A percentile compares a stretch with the other conserved stretches of the same genome.
Conservation (phyloP, 106 monocot species). For the Apostasia shenzhenica region DNA sequence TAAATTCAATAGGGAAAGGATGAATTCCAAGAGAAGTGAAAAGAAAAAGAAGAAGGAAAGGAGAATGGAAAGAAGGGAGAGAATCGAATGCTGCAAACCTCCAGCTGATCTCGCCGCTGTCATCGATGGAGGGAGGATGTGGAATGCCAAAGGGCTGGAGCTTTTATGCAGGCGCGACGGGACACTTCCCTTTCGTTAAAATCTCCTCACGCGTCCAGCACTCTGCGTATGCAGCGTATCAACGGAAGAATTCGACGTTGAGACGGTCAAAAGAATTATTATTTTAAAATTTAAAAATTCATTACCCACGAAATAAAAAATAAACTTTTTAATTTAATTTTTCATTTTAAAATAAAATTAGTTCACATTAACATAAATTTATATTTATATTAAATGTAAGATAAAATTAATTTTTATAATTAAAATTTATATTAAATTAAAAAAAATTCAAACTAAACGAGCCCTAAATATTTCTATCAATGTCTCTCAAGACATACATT, state of each 20-base stretch:
- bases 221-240: neutral
- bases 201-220: neutral
- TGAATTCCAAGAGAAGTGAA: neutral
- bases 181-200: too few relatives aligned
- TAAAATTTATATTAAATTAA: too few relatives aligned
- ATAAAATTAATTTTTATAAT: too few relatives aligned
- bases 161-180: neutral
- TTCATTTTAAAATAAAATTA: too few relatives aligned
- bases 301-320: too few relatives aligned
- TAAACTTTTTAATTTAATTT: neutral
- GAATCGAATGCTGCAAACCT: neutral
- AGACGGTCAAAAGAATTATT: neutral
- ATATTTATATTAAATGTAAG: neutral
- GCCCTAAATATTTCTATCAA: too few relatives aligned
- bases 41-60: neutral
- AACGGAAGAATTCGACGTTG: slow-evolving; percentile 3
- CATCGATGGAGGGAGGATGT: too few relatives aligned
- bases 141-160: neutral
- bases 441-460: too few relatives aligned
- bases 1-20: slow-evolving; percentile 5
- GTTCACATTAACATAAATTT: too few relatives aligned
- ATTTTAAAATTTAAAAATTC: neutral
- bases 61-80: neutral
- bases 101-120: too few relatives aligned
- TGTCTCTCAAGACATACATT: too few relatives aligned